Conservation (phyloP, 2,329 filamentous ascomycete genomes). For the Exophiala xenobiotica region DNA sequence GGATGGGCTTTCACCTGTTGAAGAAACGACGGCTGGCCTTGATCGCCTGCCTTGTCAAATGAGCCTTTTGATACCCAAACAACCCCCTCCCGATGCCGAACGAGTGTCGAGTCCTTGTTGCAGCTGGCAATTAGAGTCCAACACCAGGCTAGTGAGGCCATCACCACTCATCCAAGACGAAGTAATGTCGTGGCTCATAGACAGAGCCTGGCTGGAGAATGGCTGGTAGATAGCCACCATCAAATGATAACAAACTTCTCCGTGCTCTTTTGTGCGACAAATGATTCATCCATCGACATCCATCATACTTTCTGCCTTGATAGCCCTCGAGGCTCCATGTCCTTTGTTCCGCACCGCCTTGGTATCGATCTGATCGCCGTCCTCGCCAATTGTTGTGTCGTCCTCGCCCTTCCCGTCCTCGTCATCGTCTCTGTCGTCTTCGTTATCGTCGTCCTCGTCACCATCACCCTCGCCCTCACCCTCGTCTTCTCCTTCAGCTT, state of each 20-base stretch:
- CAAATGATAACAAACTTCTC: not conserved
- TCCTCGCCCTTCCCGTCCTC: slow-evolving; percentile 12
- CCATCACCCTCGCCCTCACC: slow-evolving; percentile 20
- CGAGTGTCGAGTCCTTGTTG: too few species aligned
- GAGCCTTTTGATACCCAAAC: too few species aligned
- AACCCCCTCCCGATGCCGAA: too few species aligned
- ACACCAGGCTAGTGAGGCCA: too few species aligned
- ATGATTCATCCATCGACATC: slow-evolving; percentile 7
- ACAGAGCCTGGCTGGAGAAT: not conserved
- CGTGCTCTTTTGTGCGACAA: not conserved
- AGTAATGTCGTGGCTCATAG: too few species aligned
- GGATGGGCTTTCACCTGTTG: too few species aligned
- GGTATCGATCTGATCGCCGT: slow-evolving; percentile 1
- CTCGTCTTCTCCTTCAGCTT: slow-evolving; percentile 23
- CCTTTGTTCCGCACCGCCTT: not conserved
- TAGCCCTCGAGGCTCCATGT: not conserved
- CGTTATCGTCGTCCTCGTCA: slow-evolving; percentile 13
- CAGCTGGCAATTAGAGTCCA: too few species aligned
- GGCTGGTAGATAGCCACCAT: not conserved
- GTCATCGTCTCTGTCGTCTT: slow-evolving; percentile 3
- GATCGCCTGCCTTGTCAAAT: too few species aligned
- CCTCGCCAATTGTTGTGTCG: not conserved
- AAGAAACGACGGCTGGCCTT: too few species aligned
- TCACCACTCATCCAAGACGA: too few species aligned
- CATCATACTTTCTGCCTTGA: slow-evolving; percentile 4